Base-by-base conservation (phyloP, 2,329 filamentous ascomycete genomes). In the Fusarium citri region DNA sequence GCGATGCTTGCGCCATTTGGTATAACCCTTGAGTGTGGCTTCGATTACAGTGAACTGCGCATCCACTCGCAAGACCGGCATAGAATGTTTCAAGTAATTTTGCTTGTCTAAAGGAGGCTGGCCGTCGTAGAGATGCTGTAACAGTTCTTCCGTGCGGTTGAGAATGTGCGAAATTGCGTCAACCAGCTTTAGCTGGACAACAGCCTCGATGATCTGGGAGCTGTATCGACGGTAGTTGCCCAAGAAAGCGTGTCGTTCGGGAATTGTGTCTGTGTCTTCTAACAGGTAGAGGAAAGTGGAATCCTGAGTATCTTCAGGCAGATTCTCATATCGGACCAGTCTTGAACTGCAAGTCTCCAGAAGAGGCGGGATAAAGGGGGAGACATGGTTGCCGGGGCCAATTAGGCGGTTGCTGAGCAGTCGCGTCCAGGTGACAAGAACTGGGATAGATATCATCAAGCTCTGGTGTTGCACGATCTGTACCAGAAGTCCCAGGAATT, bases 181-280 rank as follows among this genome's bases (percentile, higher is more conserved):
- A 53, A 92, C 88, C 5, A 94, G 89, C 72, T 93, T 92, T 72
- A 92, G 87, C 70, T 92, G 88, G 23, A 97, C 94, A 68, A 98
- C 93, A 18, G 87, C 87, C 80, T 98, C 95, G 58, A 99, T 94
- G 26, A 98, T 88, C 64, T 93, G 91, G 5, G 91, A 90, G 78
- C 94, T 96, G 76, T 97, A 98, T 63, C 96, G 88, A 41, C 96
- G 88, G 79, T 99, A 99, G 76, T 99, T 98, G 6, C 95, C 94
- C 14, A 98, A 86, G 78, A 99, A 99, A 2, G 94, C 94, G 80
- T 99, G 96, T 25, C 94, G 88, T 78, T 99, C 96, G 0, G 96
- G 96, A 22, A 95, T 85, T 0, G 95, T 98, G 76, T 99, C 96
- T 59, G 97, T 97, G 77, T 99, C 96, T 76, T 98, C 94, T 74